Evolutionary conservation across 805 yeast species (phyloP).

Genomic region (Pichia manshurica): DNA sequence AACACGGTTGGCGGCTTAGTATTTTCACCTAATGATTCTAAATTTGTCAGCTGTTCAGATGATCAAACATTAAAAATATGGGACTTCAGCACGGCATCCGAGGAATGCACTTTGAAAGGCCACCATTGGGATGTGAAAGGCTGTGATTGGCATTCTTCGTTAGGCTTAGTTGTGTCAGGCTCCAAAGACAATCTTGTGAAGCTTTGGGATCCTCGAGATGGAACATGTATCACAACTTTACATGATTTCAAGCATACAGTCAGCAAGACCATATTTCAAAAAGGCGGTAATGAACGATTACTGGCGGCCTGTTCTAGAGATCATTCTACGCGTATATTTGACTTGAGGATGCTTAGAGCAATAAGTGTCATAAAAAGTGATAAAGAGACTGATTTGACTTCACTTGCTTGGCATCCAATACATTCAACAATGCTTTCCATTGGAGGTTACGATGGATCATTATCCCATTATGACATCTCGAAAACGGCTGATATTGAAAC

Average conservation of each 20-base stretch:
- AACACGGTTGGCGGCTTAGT: constrained; percentile 83
- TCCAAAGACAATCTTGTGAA: constrained; percentile 92
- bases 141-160: constrained; percentile 91
- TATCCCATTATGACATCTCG: constrained; percentile 70
- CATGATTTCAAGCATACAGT: constrained; percentile 94
- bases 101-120: constrained; percentile 75
- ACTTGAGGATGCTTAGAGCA: constrained; percentile 79
- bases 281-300: constrained; percentile 58
- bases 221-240: constrained; percentile 67
- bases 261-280: constrained; percentile 76
- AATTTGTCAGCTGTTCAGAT: constrained; percentile 91
- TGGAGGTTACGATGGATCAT: constrained; percentile 86
- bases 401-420: constrained; percentile 89
- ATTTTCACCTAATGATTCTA: constrained; percentile 84
- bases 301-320: constrained; percentile 88
- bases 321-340: constrained; percentile 81
- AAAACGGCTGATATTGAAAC: constrained; percentile 33
- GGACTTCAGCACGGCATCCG: constrained; percentile 86
- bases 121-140: constrained; percentile 99
- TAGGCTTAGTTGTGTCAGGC: constrained; percentile 85
- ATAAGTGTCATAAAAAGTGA: constrained; percentile 61
- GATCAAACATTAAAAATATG: constrained; percentile 87
- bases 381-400: constrained; percentile 75
- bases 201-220: constrained; percentile 92
- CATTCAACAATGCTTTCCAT: constrained; percentile 75